Evolutionary conservation across 225 moss, liverwort and hornwort genomes (phyloP).

Genomic region (Neckera pumila): DNA sequence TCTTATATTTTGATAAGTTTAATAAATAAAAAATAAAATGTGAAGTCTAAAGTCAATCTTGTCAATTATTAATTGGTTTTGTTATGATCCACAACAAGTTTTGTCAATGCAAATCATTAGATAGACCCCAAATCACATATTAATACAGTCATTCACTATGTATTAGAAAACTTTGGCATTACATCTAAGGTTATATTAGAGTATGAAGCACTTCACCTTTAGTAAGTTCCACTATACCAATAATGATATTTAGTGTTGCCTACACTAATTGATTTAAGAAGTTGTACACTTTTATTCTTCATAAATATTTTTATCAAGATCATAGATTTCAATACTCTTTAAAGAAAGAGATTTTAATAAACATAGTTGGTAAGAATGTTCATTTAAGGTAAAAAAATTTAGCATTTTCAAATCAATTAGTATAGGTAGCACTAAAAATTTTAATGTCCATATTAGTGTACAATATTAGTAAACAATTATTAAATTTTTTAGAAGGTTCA

Average conservation of each 20-base stretch:
- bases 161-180: background rate
- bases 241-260: background rate
- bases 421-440: background rate
- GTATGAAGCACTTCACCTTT: background rate
- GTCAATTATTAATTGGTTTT: background rate
- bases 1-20: background rate
- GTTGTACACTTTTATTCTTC: no score
- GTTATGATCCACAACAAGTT: no score
- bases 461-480: no score
- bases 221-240: background rate
- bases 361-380: background rate
- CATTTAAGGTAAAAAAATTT: fast-evolving
- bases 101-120: background rate
- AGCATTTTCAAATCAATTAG: background rate
- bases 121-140: background rate
- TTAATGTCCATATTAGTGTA: background rate
- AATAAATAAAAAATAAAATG: background rate
- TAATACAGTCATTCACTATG: background rate
- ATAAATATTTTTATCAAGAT: no score
- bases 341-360: background rate
- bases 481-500: background rate
- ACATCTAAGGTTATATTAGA: background rate
- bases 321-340: background rate
- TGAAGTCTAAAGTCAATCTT: background rate
- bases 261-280: background rate